These are phyloP conservation scores for Cucumis melo DNA, from an alignment of 306 rosid species.

Conservation along the genomic window DNA sequence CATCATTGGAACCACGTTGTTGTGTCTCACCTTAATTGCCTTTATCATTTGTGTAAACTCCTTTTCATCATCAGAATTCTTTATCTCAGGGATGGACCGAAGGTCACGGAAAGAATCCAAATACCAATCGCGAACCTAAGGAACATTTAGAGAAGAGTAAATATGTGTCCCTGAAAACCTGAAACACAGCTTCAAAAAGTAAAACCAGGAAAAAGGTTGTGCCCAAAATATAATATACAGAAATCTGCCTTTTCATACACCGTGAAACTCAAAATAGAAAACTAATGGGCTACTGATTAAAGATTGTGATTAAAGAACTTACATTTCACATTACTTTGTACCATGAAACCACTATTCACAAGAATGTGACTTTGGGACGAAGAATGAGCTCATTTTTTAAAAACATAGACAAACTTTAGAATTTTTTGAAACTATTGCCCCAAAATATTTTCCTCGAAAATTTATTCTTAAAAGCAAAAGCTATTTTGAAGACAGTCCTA, in stretches of 20 bases:
- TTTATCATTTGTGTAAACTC: constrained; percentile 77
- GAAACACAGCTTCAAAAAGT: too few relatives aligned
- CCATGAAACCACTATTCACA: background rate
- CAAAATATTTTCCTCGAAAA: background rate
- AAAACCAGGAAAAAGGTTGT: too few relatives aligned
- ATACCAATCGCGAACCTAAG: constrained; percentile 94
- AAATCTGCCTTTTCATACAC: background rate
- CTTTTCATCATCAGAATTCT: constrained; percentile 46
- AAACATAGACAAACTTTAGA: background rate
- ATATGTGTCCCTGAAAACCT: too few relatives aligned
- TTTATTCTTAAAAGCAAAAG: background rate
- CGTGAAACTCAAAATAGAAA: background rate
- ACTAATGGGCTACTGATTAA: background rate
- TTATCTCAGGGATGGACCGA: constrained; percentile 67
- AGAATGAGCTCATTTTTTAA: background rate
- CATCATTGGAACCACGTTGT: constrained; percentile 95
- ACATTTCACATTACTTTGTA: background rate
- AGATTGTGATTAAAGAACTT: background rate
- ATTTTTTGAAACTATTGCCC: background rate
- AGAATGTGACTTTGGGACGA: background rate
- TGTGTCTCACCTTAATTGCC: constrained; percentile 95
- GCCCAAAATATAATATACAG: background rate
- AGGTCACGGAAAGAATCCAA: constrained; percentile 88
- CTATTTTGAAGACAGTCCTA: background rate
- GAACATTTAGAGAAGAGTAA: background rate